Percentiles rank a stretch among this genome's conserved stretches.
phyloP scores from a whole-genome alignment of 2,329 filamentous ascomycete species.

The Daldinia sp. region DNA sequence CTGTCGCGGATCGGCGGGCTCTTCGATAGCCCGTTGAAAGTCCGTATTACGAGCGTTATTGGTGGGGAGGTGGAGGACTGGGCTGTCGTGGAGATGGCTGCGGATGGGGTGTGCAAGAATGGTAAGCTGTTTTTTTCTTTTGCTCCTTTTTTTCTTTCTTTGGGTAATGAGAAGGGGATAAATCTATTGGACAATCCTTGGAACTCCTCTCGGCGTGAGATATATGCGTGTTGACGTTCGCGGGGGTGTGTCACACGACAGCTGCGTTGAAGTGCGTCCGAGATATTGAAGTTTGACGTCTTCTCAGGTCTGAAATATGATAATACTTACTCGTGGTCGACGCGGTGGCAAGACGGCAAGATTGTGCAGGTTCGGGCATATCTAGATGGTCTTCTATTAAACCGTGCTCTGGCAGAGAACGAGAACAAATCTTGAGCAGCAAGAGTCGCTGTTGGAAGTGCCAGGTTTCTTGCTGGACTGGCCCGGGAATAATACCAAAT shows the following conservation, averaged over 20 bases:
- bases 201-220: background rate
- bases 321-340: constrained; percentile 11
- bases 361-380: constrained; percentile 15
- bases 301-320: background rate
- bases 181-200: background rate
- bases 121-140: background rate
- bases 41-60: constrained; percentile 3
- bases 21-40: constrained; percentile 7
- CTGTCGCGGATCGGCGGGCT: background rate
- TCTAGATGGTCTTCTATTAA: constrained; percentile 9
- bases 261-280: background rate
- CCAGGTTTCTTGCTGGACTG: background rate
- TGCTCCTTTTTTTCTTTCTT: background rate
- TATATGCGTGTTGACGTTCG: background rate
- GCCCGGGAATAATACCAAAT: background rate
- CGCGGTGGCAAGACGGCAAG: constrained; percentile 10
- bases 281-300: background rate
- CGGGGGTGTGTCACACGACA: background rate
- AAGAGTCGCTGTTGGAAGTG: background rate
- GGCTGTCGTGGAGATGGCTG: constrained; percentile 5
- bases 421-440: background rate
- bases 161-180: background rate
- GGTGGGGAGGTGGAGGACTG: constrained; percentile 13
- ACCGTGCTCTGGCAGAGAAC: constrained; percentile 3
- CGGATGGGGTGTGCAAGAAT: constrained; percentile 5